Evolutionary conservation across 208 protist species (phyloP).

Genomic region (Leishmania aethiopica): DNA sequence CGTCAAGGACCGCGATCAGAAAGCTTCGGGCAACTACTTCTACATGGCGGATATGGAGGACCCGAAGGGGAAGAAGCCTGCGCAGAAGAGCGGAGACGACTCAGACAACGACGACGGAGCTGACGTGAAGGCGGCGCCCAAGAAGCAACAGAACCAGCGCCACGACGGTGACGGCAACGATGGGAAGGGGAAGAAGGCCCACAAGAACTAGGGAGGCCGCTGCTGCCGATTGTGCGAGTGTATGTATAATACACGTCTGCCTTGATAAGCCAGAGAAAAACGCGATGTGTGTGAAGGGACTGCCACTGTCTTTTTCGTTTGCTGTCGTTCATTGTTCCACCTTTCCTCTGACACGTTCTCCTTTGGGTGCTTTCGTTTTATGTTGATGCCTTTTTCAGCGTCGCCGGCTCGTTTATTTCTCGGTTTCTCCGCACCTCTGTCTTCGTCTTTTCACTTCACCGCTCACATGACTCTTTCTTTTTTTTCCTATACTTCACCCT

Average conservation of each 20-base stretch:
- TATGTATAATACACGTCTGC: not conserved
- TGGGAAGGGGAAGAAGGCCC: constrained; percentile 33
- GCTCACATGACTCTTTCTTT: not conserved
- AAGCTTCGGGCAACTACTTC: constrained; percentile 98
- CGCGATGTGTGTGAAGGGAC: not conserved
- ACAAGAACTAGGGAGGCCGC: constrained; percentile 37
- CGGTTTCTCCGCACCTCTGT: not conserved
- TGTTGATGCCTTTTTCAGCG: not conserved
- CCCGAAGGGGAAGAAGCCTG: constrained; percentile 43
- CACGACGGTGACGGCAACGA: constrained; percentile 38
- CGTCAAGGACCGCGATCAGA: constrained; percentile 99
- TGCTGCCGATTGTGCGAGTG: not conserved
- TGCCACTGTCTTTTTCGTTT: constrained; percentile 24
- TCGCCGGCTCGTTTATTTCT: constrained; percentile 8
- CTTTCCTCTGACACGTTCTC: not conserved
- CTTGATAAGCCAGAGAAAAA: not conserved
- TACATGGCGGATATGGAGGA: constrained; percentile 91
- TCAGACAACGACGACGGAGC: constrained; percentile 94
- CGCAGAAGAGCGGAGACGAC: constrained; percentile 35
- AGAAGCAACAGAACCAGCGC: constrained; percentile 17
- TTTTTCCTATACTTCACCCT: not conserved
- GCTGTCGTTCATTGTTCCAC: not conserved
- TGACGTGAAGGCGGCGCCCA: constrained; percentile 21
- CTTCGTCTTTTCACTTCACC: not conserved
- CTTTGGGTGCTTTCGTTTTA: not conserved